Base-by-base conservation (phyloP, 2,329 filamentous ascomycete genomes). In the Sclerotinia glacialis region DNA sequence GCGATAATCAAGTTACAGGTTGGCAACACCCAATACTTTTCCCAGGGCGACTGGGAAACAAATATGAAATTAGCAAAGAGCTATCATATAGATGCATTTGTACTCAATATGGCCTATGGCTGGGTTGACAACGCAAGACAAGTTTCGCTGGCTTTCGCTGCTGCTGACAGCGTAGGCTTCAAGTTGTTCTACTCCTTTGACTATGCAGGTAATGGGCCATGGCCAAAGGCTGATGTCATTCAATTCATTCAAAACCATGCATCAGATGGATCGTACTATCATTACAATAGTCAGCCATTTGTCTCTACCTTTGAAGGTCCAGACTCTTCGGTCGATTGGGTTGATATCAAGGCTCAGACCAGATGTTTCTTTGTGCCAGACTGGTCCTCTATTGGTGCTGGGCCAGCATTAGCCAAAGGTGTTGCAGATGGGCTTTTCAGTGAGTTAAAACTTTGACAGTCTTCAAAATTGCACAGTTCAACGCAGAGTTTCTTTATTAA, bases 1-100 rank as follows among this genome's bases (percentile, higher is more conserved):
- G n/a, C n/a, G n/a, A n/a, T n/a, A n/a, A n/a, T n/a, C n/a, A n/a
- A n/a, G n/a, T n/a, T n/a, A n/a, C n/a, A 55, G 52, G 52, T 55
- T 52, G 46, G 59, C 5, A 62, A 62, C 28, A 50, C 59, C 8
- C 23, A 23, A 47, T 46, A 50, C 8, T 62, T 49, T 34, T 4
- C 46, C 4, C n/a, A 47, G 23, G 26, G 23, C 28, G 69, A 74
- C 42, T 76, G 73, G 74, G 64, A 68, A 37, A 67, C 62, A 40
- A 74, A 76, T 54, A 76, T 76, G 50, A 65, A 65, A 5, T 55
- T 68, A 14, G 75, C 74, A 6, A 72, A 71, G 58, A 70, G 74
- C 11, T 75, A 76, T 1, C 77, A 77, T 50, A 76, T 76, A 49
- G 74, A 76, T 61, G 75, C 73, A 1, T 76, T 76, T 56, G 74